Evolutionary conservation across 257 asterid genomes (phyloP), one percentile per base, ranked within the genome.

Genomic region (Ocimum tenuiflorum): DNA sequence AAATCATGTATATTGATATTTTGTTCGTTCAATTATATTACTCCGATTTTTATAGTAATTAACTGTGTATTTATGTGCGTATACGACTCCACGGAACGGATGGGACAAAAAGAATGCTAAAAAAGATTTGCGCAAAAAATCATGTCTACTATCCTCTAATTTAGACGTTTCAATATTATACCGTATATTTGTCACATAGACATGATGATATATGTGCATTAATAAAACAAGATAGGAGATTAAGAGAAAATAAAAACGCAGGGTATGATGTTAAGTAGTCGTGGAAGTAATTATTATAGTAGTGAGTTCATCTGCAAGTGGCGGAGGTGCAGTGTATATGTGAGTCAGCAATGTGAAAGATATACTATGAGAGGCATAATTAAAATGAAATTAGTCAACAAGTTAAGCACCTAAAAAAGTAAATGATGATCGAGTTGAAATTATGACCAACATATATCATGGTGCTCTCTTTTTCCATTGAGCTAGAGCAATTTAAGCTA

Each of bases 391-490:
- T 67, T 52, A 43, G 74, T 67, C 67, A 67, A 74, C 41, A 67
- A 57, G 11, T 36, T 50, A 31, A 38, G 60, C 70, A 62, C 57
- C 63, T 17, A 15, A 19, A 51, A 60, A 67, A 43, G 15, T 1
- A 31, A 36, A 74, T 52, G 70, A 74, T 74, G 71, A 43, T 11
- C 10, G 45, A 45, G 49, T 68, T 61, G 74, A 68, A 60, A 66
- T 51, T 19, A 35, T 11, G 31, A 7, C 20, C 52, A 54, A 33
- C 36, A 54, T 24, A 70, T 24, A 62, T 71, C 50, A 48, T 29
- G 42, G 29, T 15, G 33, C 4, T 69, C 0, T 39, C 6, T 3
- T 35, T 58, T 57, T 36, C 46, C 10, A 47, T 9, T 47, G 60
- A 20, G 68, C 31, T 27, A 2, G 36, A 59, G 74, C 66, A 63